Base-by-base conservation (phyloP, 129 eudicot genomes). In the Escallonia rubra region DNA sequence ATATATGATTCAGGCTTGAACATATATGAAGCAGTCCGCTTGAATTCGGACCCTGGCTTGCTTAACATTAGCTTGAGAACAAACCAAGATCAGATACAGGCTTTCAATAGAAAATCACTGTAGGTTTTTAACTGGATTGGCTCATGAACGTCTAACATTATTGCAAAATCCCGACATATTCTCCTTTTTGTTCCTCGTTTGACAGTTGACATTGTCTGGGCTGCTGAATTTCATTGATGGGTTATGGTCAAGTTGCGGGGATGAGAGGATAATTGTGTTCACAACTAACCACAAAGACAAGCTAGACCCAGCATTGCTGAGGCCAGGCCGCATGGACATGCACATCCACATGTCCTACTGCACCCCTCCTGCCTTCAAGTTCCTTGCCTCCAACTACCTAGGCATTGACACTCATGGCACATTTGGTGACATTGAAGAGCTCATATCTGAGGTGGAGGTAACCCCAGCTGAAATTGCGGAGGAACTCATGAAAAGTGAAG, bases 291-390 rank as follows among this genome's bases (percentile, higher is more conserved):
- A 80, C 70, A 74, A 76, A 15, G 89, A 83, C 5, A 77, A 64
- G 59, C 72, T 84, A n/a, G 90, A 84, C 58, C 90, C 86, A 9
- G 90, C 86, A 4, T 56, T 84, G 58, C 38, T 84, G 43, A 76
- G 90, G 6, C 90, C 90, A 0, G 90, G 86, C 0, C 81, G 83
- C 1, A 84, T 84, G 86, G 90, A 84, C 71, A 73, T 77, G 78
- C 90, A 84, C 76, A 74, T 84, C 11, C 65, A 80, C 79, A 73
- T 84, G 86, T 84, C 90, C 0, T 84, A 84, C 55, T 77, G 79
- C 70, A 77, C 81, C 1, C 75, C 81, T 50, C 34, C 70, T 44
- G 90, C 81, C 0, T 84, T 84, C 61, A 74, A 64, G 44, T 44
- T 74, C n/a, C 75, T 84, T 46, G 90, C 83, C 23, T 40, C 59